These are phyloP conservation scores for Hericium erinaceus DNA, from an alignment of 768 basidiomycete species.

Conservation along the genomic window DNA sequence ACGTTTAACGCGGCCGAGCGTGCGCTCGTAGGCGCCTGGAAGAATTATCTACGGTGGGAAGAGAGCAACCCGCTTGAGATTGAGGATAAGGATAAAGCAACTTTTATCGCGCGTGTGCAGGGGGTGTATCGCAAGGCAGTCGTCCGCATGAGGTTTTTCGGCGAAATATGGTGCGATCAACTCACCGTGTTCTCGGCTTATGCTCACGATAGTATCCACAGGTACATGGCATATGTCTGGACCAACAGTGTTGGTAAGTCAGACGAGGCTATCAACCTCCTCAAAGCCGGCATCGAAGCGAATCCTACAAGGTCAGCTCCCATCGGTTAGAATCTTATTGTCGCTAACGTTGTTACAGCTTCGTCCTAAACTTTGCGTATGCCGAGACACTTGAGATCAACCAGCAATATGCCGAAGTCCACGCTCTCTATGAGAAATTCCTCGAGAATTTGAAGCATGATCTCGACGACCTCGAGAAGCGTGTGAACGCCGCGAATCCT, in stretches of 20 bases:
- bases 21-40: constrained; percentile 78
- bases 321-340: neutral
- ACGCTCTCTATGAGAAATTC: constrained; percentile 64
- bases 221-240: constrained; percentile 90
- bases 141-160: constrained; percentile 87
- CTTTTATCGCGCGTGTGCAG: constrained; percentile 61
- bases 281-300: constrained; percentile 81
- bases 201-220: constrained; percentile 21
- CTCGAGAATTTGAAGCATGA: constrained; percentile 53
- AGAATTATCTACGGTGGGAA: constrained; percentile 90
- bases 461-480: constrained; percentile 51
- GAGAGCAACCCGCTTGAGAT: constrained; percentile 90
- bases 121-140: constrained; percentile 85
- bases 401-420: constrained; percentile 60
- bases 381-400: constrained; percentile 62
- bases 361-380: constrained; percentile 84
- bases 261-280: constrained; percentile 74
- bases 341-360: constrained; percentile 36
- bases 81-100: constrained; percentile 68
- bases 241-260: constrained; percentile 61
- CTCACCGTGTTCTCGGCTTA: neutral
- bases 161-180: constrained; percentile 76
- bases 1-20: constrained; percentile 68
- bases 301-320: constrained; percentile 64
- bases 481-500: constrained; percentile 23